Conservation (phyloP, 1,284 basidiomycete species). For the Marasmius fiardii region DNA sequence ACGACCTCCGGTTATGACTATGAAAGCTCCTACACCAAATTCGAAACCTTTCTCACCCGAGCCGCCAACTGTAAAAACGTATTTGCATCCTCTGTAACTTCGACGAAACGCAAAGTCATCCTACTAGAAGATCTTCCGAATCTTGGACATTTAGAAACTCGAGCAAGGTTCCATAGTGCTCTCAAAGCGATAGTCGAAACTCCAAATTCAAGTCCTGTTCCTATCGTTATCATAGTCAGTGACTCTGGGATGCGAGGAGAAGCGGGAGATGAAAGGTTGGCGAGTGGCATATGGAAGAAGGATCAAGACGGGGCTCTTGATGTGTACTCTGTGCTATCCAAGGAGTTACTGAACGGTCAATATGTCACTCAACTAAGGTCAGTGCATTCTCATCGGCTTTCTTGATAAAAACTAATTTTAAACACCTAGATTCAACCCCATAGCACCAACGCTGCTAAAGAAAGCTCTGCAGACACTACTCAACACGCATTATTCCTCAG, state of each 20-base stretch:
- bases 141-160: constrained; percentile 73
- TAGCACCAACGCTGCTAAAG: constrained; percentile 82
- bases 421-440: constrained; percentile 78
- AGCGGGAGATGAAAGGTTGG: constrained; percentile 50
- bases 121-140: constrained; percentile 94
- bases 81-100: constrained; percentile 28
- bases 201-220: constrained; percentile 38
- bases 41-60: constrained; percentile 75
- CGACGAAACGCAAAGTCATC: constrained; percentile 49
- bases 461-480: constrained; percentile 76
- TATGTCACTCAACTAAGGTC: constrained; percentile 76
- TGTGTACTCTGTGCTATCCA: constrained; percentile 63
- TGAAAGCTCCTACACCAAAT: constrained; percentile 70
- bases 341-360: constrained; percentile 55
- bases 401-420: background rate
- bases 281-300: constrained; percentile 37
- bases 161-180: constrained; percentile 72
- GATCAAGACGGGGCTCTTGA: constrained; percentile 57
- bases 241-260: constrained; percentile 79
- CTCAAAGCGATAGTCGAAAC: constrained; percentile 56
- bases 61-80: constrained; percentile 65
- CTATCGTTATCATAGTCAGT: constrained; percentile 83
- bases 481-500: constrained; percentile 39
- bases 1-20: constrained; percentile 30
- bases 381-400: constrained; percentile 20